Conservation (phyloP, 1,284 basidiomycete species). For the Ustilago crameri region DNA sequence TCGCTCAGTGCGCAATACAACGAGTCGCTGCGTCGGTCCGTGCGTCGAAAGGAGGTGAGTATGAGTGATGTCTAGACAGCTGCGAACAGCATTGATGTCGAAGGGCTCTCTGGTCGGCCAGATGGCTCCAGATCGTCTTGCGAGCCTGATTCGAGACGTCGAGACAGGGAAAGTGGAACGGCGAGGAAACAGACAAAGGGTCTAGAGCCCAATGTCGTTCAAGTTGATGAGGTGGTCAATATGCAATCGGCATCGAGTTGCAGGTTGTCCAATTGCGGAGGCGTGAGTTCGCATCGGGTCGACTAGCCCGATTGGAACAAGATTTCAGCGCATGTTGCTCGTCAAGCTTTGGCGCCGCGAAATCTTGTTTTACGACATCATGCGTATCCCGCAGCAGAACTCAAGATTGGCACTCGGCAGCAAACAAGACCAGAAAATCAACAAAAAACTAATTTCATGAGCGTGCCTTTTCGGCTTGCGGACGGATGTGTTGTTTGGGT, state of each 20-base stretch:
- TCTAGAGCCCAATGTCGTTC: no score
- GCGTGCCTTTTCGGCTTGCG: no score
- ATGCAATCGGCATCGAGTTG: background rate
- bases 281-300: background rate
- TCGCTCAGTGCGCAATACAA: background rate
- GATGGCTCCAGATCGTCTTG: background rate
- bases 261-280: background rate
- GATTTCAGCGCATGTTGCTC: background rate
- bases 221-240: background rate
- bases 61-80: slow-evolving; percentile 4
- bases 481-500: slow-evolving; percentile 7
- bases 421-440: no score
- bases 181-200: background rate
- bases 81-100: slow-evolving; percentile 14
- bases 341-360: no score
- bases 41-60: slow-evolving; percentile 2
- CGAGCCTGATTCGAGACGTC: slow-evolving; percentile 4
- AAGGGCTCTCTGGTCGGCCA: slow-evolving; percentile 4
- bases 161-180: slow-evolving; percentile 2
- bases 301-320: background rate
- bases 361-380: no score
- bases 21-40: slow-evolving; percentile 2
- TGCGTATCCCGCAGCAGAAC: no score
- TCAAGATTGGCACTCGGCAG: no score
- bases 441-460: no score